These are phyloP conservation scores for Dacryopinax primogenitus DNA, from an alignment of 768 basidiomycete species.

Conservation along the genomic window DNA sequence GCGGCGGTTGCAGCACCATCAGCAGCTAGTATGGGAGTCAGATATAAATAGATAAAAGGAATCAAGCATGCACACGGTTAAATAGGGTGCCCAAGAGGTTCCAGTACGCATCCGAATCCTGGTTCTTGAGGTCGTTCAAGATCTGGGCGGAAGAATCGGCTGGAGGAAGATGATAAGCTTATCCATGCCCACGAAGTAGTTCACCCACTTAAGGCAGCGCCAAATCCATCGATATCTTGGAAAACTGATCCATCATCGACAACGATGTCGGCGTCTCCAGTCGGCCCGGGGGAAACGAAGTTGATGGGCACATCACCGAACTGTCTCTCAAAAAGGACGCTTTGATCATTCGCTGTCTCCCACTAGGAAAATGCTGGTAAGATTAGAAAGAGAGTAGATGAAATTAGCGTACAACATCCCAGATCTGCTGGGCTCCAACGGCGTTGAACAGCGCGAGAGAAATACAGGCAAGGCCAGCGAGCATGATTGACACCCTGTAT, in stretches of 20 bases:
- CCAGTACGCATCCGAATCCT: slow-evolving; percentile 46
- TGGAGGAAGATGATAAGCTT: neutral
- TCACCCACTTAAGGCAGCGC: slow-evolving; percentile 11
- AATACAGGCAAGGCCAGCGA: neutral
- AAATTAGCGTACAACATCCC: neutral
- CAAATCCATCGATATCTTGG: slow-evolving; percentile 14
- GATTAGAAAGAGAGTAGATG: neutral
- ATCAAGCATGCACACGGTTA: slow-evolving; percentile 20
- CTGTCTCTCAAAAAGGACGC: neutral
- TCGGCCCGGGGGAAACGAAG: slow-evolving; percentile 4
- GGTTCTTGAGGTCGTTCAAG: slow-evolving; percentile 49
- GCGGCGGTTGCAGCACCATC: slow-evolving; percentile 54
- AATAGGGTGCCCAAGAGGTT: slow-evolving; percentile 47
- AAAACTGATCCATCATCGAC: slow-evolving; percentile 11
- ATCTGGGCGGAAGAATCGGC: slow-evolving; percentile 55
- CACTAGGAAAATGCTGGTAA: neutral
- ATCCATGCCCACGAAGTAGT: neutral
- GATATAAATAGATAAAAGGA: neutral
- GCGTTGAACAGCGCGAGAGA: neutral
- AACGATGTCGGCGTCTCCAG: slow-evolving; percentile 11
- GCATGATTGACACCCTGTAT: neutral
- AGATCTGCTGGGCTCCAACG: neutral
- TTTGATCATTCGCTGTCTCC: neutral
- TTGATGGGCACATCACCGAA: slow-evolving; percentile 3
- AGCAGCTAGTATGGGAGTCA: slow-evolving; percentile 23